Conservation (phyloP, 2,329 filamentous ascomycete genomes). For the Elsinoe fawcettii region DNA sequence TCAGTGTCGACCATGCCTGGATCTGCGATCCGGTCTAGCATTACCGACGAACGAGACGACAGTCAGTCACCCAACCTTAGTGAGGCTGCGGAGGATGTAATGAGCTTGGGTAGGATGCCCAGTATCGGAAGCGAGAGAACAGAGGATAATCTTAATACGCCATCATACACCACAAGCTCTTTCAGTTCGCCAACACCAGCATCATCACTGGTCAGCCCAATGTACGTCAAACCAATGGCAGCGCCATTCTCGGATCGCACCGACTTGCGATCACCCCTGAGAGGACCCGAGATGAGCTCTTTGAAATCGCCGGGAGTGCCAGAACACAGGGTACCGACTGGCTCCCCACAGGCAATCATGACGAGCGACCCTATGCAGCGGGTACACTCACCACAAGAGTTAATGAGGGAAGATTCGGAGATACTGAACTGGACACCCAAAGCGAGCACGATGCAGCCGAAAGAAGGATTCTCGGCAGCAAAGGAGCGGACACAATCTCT, state of each 20-base stretch:
- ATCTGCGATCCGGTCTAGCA: constrained; percentile 18
- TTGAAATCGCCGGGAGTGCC: not conserved
- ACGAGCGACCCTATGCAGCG: not conserved
- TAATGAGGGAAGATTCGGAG: not conserved
- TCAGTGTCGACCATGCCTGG: constrained; percentile 25
- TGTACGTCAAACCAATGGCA: constrained; percentile 14
- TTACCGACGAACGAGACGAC: constrained; percentile 20
- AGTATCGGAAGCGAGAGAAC: constrained; percentile 15
- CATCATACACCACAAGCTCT: not conserved
- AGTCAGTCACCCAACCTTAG: constrained; percentile 24
- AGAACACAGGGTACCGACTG: constrained; percentile 11
- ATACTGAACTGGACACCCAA: not conserved
- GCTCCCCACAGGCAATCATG: not conserved
- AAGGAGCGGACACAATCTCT: constrained; percentile 32
- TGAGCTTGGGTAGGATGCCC: not conserved
- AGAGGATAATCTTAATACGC: constrained; percentile 11
- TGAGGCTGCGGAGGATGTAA: constrained; percentile 10
- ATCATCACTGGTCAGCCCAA: constrained; percentile 12
- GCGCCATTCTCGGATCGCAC: not conserved
- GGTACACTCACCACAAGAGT: not conserved
- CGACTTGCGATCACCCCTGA: constrained; percentile 4
- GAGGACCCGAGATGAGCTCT: not conserved
- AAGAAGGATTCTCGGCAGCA: constrained; percentile 22
- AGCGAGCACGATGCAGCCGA: constrained; percentile 4
- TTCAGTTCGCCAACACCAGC: constrained; percentile 1